Evolutionary conservation across 176 grass and related monocot species (phyloP).

Genomic region (Canna indica): DNA sequence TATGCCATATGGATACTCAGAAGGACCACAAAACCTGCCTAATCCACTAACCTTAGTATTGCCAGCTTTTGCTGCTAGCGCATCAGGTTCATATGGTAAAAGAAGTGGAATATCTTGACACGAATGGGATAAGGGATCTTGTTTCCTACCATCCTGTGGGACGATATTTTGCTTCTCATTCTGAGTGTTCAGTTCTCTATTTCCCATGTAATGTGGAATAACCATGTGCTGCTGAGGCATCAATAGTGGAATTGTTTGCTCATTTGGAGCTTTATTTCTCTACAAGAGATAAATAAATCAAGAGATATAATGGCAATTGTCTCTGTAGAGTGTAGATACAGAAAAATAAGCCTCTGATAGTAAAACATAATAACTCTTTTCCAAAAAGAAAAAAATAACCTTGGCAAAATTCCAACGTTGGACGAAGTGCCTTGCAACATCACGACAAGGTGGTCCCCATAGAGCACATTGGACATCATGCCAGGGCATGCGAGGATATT

Average conservation of each 20-base stretch:
- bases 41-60: constrained; percentile 25
- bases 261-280: constrained; percentile 79
- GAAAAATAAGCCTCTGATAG: neutral
- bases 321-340: neutral
- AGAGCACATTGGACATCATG: constrained; percentile 83
- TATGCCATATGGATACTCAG: constrained; percentile 22
- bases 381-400: constrained; percentile 24
- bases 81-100: constrained; percentile 48
- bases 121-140: constrained; percentile 30
- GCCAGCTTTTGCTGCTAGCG: constrained; percentile 25
- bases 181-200: constrained; percentile 28
- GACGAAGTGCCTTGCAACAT: constrained; percentile 84
- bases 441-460: constrained; percentile 66
- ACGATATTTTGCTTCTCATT: constrained; percentile 22
- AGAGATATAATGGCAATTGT: neutral
- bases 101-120: constrained; percentile 76
- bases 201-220: constrained; percentile 80
- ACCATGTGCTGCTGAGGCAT: constrained; percentile 92
- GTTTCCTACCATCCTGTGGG: constrained; percentile 26
- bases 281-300: constrained; percentile 24
- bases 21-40: constrained; percentile 17
- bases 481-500: constrained; percentile 91
- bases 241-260: constrained; percentile 67
- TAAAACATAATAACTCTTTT: neutral
- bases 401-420: constrained; percentile 86